These are phyloP conservation scores for Schizochytrium sp. DNA, from an alignment of 108 stramenopile species.

Conservation along the genomic window DNA sequence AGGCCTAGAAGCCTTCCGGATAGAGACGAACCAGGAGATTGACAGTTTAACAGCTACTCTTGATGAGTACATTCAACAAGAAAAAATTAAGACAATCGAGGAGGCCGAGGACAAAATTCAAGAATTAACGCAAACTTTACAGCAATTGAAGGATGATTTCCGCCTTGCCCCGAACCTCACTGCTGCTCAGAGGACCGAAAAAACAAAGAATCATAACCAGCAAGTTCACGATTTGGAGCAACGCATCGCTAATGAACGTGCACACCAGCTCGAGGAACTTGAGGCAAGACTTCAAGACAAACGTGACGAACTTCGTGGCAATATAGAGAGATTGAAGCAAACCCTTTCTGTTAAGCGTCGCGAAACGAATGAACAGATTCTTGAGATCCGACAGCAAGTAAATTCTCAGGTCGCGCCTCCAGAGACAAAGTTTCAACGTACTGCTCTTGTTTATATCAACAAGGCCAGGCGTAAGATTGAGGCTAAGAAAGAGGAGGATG, in stretches of 20 bases:
- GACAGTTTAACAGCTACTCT: conserved; percentile 75
- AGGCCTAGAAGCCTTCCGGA: conserved; percentile 64
- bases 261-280: conserved; percentile 23
- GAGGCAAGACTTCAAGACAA: conserved; percentile 37
- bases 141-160: conserved; percentile 68
- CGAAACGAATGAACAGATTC: conserved; percentile 64
- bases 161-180: conserved; percentile 65
- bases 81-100: conserved; percentile 61
- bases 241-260: conserved; percentile 62
- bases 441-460: conserved; percentile 72
- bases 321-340: conserved; percentile 69
- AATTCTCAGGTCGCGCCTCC: conserved; percentile 66
- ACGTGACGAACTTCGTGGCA: conserved; percentile 70
- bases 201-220: conserved; percentile 70
- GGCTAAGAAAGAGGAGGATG: conserved; percentile 73
- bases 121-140: conserved; percentile 71
- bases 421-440: conserved; percentile 74
- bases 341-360: conserved; percentile 66
- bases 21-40: conserved; percentile 71
- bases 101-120: conserved; percentile 69
- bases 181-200: conserved; percentile 67
- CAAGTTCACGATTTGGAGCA: conserved; percentile 69
- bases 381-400: conserved; percentile 65
- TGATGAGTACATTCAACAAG: conserved; percentile 67
- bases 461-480: conserved; percentile 72